These are phyloP conservation scores for Yarrowia sp. DNA, from an alignment of 805 yeast species.

Conservation along the genomic window DNA sequence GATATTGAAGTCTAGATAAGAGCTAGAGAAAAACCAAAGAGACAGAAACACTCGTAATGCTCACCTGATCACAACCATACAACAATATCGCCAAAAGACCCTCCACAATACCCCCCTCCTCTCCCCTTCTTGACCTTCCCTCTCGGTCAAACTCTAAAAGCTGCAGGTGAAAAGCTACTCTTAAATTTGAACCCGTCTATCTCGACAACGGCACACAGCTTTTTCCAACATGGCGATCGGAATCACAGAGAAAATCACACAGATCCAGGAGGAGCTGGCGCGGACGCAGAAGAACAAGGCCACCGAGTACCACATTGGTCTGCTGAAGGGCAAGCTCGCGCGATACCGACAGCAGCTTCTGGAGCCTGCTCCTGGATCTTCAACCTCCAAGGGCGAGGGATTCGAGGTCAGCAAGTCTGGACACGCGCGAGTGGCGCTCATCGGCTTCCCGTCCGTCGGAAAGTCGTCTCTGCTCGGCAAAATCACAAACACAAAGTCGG, in stretches of 20 bases:
- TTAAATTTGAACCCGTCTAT: background rate
- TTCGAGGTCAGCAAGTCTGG: conserved; percentile 95
- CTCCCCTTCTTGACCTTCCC: background rate
- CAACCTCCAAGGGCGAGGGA: conserved; percentile 73
- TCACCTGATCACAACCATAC: too few species aligned
- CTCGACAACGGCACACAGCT: background rate
- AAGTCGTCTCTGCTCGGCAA: conserved; percentile 86
- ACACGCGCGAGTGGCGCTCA: conserved; percentile 90
- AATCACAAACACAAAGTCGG: conserved; percentile 90
- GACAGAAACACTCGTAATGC: too few species aligned
- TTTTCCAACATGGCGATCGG: background rate
- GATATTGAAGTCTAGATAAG: too few species aligned
- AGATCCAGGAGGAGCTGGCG: conserved; percentile 89
- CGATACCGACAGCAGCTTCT: conserved; percentile 84
- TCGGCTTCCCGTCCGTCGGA: conserved; percentile 98
- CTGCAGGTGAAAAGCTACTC: conserved; percentile 13
- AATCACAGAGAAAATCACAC: conserved; percentile 66
- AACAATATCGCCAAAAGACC: too few species aligned
- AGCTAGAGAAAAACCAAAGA: too few species aligned
- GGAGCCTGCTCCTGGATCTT: conserved; percentile 79
- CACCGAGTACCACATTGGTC: conserved; percentile 94
- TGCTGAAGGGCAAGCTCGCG: conserved; percentile 91
- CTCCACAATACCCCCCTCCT: background rate
- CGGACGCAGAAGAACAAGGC: conserved; percentile 97
- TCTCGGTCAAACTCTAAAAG: background rate